Evolutionary conservation across 768 basidiomycete species (phyloP).

Genomic region (Mycena olivaceomarginata): DNA sequence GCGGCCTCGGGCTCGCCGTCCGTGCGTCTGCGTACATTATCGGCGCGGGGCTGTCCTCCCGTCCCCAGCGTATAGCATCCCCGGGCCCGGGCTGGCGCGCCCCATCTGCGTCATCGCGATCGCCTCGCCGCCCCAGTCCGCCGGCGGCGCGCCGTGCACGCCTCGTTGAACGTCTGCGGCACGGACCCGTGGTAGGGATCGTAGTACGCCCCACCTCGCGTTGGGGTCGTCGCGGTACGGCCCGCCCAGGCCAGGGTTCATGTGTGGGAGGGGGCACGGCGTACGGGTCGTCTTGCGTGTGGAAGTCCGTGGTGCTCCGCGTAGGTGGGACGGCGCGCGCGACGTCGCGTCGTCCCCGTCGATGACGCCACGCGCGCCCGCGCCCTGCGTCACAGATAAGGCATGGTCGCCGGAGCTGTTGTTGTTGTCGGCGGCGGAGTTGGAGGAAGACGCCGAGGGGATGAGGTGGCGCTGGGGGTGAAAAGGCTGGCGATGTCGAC

Average conservation of each 20-base stretch:
- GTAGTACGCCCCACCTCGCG: constrained; percentile 69
- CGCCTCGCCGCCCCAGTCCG: constrained; percentile 70
- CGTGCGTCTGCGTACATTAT: constrained; percentile 57
- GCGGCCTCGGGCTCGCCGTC: constrained; percentile 60
- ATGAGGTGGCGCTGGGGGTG: too few relatives aligned
- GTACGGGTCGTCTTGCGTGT: constrained; percentile 79
- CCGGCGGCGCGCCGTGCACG: constrained; percentile 45
- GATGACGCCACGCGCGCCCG: constrained; percentile 83
- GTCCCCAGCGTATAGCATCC: constrained; percentile 57
- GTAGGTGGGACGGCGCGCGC: constrained; percentile 67
- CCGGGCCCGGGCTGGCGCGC: constrained; percentile 61
- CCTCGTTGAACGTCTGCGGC: constrained; percentile 76
- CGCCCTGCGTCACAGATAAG: constrained; percentile 76
- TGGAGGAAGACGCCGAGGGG: too few relatives aligned
- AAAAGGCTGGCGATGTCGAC: too few relatives aligned
- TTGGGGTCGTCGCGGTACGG: constrained; percentile 88
- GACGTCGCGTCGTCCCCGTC: constrained; percentile 78
- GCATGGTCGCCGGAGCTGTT: constrained; percentile 68
- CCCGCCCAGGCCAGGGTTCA: constrained; percentile 82
- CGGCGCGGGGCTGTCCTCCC: constrained; percentile 48
- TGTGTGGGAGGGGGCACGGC: constrained; percentile 89
- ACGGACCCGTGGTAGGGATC: constrained; percentile 91
- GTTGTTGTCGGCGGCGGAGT: too few relatives aligned
- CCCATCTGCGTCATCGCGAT: constrained; percentile 87
- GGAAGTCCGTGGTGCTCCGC: constrained; percentile 72